phyloP scores from a whole-genome alignment of 164 flowering plant species.

The Magnolia kwangsiensis region DNA sequence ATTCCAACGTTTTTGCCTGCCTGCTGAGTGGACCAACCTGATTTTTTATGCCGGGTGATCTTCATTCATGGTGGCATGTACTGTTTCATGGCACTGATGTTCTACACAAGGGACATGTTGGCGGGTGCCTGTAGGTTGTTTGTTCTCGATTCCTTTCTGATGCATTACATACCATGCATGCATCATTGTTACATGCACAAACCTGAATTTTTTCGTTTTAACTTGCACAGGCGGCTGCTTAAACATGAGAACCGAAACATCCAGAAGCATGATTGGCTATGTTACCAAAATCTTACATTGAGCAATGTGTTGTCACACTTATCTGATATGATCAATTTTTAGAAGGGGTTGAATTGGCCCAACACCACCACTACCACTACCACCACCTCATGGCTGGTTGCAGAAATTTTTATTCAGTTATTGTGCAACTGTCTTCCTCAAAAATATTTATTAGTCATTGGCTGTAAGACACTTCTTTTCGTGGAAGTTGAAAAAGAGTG shows the following conservation, averaged over 20 bases:
- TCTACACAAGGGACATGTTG: background rate
- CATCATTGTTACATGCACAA: background rate
- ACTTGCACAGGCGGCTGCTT: background rate
- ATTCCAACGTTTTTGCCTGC: background rate
- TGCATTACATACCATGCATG: background rate
- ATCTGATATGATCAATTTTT: too few relatives aligned
- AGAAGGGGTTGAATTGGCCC: too few relatives aligned
- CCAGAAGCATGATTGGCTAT: background rate
- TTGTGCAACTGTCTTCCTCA: too few relatives aligned
- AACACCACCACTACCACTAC: too few relatives aligned
- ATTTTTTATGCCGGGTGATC: background rate
- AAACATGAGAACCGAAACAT: background rate
- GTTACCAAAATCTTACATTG: background rate
- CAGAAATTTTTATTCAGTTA: too few relatives aligned
- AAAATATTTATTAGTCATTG: too few relatives aligned
- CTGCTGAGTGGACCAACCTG: background rate
- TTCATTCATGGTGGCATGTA: background rate
- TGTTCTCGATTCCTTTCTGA: background rate
- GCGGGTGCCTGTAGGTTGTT: background rate
- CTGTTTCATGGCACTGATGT: background rate
- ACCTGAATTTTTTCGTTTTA: background rate
- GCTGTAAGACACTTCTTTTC: too few relatives aligned
- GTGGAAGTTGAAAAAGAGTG: too few relatives aligned
- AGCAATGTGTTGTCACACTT: background rate
- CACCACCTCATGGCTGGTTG: too few relatives aligned